A percentile compares a stretch with the other conserved stretches of the same genome.
phyloP scores from a whole-genome alignment of 2,329 filamentous ascomycete species.

The Colletotrichum sp. region DNA sequence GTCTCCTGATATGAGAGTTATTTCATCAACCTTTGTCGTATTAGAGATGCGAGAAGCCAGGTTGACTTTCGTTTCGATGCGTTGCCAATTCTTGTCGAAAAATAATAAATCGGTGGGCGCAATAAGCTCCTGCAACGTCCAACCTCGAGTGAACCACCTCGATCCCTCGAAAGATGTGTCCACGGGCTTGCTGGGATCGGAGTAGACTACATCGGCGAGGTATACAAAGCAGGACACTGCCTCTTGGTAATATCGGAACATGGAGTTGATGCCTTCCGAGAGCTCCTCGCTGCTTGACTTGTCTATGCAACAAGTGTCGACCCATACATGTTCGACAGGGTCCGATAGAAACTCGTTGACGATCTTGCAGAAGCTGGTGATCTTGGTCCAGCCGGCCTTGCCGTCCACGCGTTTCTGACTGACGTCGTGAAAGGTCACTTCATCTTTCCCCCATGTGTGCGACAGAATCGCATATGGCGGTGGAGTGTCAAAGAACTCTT shows the following conservation, averaged over 20 bases:
- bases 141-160: conserved; percentile 22
- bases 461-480: neutral
- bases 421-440: neutral
- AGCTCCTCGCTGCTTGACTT: conserved; percentile 12
- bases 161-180: neutral
- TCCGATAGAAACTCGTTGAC: fast-evolving
- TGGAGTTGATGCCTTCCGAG: conserved; percentile 18
- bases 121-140: conserved; percentile 24
- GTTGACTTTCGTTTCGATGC: neutral
- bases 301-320: conserved; percentile 24
- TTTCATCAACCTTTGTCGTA: neutral
- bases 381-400: neutral
- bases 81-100: conserved; percentile 2
- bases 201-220: neutral
- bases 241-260: conserved; percentile 18
- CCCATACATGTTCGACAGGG: conserved; percentile 3
- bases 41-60: neutral
- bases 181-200: neutral
- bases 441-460: neutral
- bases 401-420: fast-evolving
- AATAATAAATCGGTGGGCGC: conserved; percentile 11
- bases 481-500: neutral
- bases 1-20: neutral
- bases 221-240: conserved; percentile 11
- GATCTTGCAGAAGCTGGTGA: neutral